phyloP scores from a whole-genome alignment of 768 basidiomycete species.

The Mycena albidolilacea region DNA sequence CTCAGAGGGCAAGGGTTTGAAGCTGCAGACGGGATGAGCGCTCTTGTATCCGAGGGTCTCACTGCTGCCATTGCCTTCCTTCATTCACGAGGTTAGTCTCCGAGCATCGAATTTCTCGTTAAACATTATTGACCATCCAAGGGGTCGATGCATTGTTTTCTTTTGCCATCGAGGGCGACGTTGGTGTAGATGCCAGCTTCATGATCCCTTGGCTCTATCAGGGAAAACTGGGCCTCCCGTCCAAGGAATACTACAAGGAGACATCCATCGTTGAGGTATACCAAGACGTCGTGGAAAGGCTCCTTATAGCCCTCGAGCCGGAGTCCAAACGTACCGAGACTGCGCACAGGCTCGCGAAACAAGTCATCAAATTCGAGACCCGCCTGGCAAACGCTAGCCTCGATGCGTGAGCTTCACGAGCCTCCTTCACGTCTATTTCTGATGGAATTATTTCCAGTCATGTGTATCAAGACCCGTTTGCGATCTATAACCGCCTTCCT shows the following conservation, averaged over 20 bases:
- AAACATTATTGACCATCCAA: constrained; percentile 46
- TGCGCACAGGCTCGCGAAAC: constrained; percentile 75
- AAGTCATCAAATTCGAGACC: constrained; percentile 85
- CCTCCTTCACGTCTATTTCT: neutral
- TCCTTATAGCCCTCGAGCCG: constrained; percentile 69
- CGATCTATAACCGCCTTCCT: constrained; percentile 88
- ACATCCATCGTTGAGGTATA: constrained; percentile 79
- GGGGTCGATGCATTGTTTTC: constrained; percentile 84
- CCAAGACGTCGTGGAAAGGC: constrained; percentile 72
- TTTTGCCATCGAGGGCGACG: constrained; percentile 90
- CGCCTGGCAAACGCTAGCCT: constrained; percentile 84
- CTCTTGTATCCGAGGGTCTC: constrained; percentile 69
- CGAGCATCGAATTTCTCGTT: neutral
- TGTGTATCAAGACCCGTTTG: constrained; percentile 84
- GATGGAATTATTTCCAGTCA: constrained; percentile 58
- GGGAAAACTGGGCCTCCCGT: constrained; percentile 84
- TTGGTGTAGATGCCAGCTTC: constrained; percentile 85
- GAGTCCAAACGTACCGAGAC: constrained; percentile 68
- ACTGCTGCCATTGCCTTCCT: constrained; percentile 89
- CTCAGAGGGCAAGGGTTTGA: constrained; percentile 70
- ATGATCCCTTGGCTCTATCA: constrained; percentile 93
- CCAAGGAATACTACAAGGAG: constrained; percentile 96
- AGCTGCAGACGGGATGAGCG: constrained; percentile 48
- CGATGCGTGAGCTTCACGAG: constrained; percentile 70
- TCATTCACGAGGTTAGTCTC: constrained; percentile 82